Conservation (phyloP, 1,284 basidiomycete genomes). For the Microstroma glucosiphilum region DNA sequence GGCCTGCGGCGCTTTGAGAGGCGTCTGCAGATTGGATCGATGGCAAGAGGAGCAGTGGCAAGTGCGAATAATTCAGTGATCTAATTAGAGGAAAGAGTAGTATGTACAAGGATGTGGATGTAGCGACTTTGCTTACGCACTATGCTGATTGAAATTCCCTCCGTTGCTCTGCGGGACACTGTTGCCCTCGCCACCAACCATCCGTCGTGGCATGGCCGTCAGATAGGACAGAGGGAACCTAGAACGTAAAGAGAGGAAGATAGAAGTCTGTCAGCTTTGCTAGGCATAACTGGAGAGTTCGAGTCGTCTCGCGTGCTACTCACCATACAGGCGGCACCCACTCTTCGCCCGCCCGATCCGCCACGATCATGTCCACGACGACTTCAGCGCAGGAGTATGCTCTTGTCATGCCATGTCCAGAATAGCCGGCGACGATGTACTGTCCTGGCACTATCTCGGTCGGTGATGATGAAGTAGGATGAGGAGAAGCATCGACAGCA, state of each 20-base stretch:
- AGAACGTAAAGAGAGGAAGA: not conserved
- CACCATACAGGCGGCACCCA: slow-evolving; percentile 61
- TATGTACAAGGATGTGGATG: too few species aligned
- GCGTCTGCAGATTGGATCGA: too few species aligned
- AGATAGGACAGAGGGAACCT: slow-evolving; percentile 55
- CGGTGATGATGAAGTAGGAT: not conserved
- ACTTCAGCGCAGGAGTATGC: slow-evolving; percentile 62
- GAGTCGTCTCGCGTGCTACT: slow-evolving; percentile 1
- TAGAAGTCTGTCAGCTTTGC: slow-evolving; percentile 54
- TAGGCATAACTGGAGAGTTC: not conserved
- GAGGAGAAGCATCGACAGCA: slow-evolving; percentile 8
- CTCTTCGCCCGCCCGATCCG: slow-evolving; percentile 55
- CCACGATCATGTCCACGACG: slow-evolving; percentile 62
- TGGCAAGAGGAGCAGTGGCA: too few species aligned
- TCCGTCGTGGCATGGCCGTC: slow-evolving; percentile 1
- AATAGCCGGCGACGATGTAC: slow-evolving; percentile 68
- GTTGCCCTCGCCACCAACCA: not conserved
- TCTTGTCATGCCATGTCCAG: slow-evolving; percentile 74
- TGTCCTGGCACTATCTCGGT: slow-evolving; percentile 54
- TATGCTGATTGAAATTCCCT: too few species aligned
- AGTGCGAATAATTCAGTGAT: too few species aligned
- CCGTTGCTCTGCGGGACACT: not conserved
- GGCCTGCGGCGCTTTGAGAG: too few species aligned
- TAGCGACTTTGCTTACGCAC: too few species aligned
- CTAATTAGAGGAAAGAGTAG: too few species aligned